phyloP scores from a whole-genome alignment of 768 basidiomycete species.

The Macrocybe gigantea region DNA sequence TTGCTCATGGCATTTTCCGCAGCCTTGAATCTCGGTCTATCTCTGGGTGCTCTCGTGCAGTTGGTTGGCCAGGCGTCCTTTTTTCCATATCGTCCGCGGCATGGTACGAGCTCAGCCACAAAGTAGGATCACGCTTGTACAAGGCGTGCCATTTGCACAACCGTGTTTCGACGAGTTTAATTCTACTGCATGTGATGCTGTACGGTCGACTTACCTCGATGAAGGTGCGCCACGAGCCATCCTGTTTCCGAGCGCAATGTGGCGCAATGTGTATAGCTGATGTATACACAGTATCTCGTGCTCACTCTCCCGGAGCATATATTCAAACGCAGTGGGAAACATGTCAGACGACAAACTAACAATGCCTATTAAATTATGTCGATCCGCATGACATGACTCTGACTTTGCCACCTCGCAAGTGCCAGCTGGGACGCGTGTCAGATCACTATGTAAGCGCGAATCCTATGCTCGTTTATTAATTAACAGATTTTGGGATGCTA shows the following conservation, averaged over 20 bases:
- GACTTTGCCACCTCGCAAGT: slow-evolving; percentile 20
- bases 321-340: slow-evolving; percentile 48
- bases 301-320: slow-evolving; percentile 20
- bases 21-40: too few species aligned
- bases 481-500: slow-evolving; percentile 11
- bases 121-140: slow-evolving; percentile 11
- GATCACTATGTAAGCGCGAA: slow-evolving; percentile 29
- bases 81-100: neutral
- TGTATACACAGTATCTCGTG: slow-evolving; percentile 11
- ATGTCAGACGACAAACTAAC: slow-evolving; percentile 39
- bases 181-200: slow-evolving; percentile 9
- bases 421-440: slow-evolving; percentile 31
- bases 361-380: slow-evolving; percentile 41
- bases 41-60: too few species aligned
- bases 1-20: too few species aligned
- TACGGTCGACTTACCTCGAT: slow-evolving; percentile 13
- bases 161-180: slow-evolving; percentile 16
- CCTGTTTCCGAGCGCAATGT: neutral
- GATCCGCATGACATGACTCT: slow-evolving; percentile 22
- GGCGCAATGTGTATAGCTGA: neutral
- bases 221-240: slow-evolving; percentile 7
- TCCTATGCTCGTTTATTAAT: neutral
- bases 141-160: slow-evolving; percentile 15
- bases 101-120: slow-evolving; percentile 12
- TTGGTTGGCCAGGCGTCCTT: too few species aligned